Evolutionary conservation across 1,284 basidiomycete species (phyloP).

Genomic region (Farysia itapuensis): DNA sequence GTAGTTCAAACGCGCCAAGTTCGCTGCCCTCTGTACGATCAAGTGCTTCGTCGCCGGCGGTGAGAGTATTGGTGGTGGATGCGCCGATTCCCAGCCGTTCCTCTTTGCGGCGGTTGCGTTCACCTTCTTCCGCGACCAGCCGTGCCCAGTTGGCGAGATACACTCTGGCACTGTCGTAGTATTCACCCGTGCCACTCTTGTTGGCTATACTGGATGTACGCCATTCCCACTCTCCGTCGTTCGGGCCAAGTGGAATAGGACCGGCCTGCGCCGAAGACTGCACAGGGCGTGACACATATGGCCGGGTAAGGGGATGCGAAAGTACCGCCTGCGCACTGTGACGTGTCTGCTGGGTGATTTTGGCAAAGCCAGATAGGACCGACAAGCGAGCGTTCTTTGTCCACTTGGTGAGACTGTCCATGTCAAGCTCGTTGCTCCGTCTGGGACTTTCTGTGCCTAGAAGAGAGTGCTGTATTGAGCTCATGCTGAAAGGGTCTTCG

Average conservation of each 20-base stretch:
- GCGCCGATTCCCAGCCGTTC: conserved; percentile 9
- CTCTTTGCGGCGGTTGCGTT: conserved; percentile 43
- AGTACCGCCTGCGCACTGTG: conserved; percentile 47
- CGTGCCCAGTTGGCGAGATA: conserved; percentile 96
- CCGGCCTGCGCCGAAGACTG: conserved; percentile 53
- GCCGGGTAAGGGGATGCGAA: conserved; percentile 43
- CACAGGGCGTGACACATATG: conserved; percentile 37
- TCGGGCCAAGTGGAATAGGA: conserved; percentile 44
- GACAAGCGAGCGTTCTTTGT: conserved; percentile 53
- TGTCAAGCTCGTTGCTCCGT: conserved; percentile 17
- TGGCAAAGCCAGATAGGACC: conserved; percentile 51
- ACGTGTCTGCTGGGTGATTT: conserved; percentile 51
- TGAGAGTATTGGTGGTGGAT: not conserved
- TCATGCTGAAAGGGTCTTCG: conserved; percentile 33
- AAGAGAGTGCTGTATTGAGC: conserved; percentile 30
- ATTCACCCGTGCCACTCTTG: conserved; percentile 61
- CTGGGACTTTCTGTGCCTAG: conserved; percentile 3
- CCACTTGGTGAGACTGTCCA: conserved; percentile 46
- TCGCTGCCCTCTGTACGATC: conserved; percentile 21
- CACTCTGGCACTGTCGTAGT: conserved; percentile 92
- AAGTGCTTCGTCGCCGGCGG: not conserved
- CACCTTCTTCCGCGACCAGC: conserved; percentile 69
- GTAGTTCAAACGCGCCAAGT: conserved; percentile 43
- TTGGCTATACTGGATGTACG: conserved; percentile 32
- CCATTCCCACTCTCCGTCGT: conserved; percentile 45